Percentiles rank a stretch among this genome's conserved stretches.
Conservation (phyloP, 805 yeast genomes). For the Kluyveromyces starmeri region DNA sequence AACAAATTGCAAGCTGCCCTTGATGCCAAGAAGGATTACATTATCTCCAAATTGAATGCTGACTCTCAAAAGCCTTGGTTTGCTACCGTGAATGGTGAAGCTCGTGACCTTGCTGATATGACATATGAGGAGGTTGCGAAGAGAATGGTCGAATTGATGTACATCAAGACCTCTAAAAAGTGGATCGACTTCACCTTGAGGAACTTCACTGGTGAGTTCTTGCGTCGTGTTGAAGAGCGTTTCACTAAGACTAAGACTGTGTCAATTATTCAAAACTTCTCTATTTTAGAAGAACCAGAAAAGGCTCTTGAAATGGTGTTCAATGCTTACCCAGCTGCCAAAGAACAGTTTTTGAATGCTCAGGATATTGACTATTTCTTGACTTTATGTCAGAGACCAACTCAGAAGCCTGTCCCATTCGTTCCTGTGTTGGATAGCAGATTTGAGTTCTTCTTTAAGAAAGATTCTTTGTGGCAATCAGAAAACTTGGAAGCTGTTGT, state of each 20-base stretch:
- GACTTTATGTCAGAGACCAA: conserved; percentile 69
- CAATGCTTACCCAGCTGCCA: conserved; percentile 62
- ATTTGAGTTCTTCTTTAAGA: conserved; percentile 94
- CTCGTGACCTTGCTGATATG: conserved; percentile 90
- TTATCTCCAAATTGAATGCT: conserved; percentile 76
- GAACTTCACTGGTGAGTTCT: conserved; percentile 75
- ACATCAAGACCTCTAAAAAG: conserved; percentile 61
- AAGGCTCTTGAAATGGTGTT: conserved; percentile 51
- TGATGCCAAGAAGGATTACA: conserved; percentile 74
- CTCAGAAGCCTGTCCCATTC: conserved; percentile 96
- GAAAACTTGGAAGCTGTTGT: conserved; percentile 95
- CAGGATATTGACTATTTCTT: conserved; percentile 94
- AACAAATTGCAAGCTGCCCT: conserved; percentile 75
- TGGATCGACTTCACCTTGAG: conserved; percentile 88
- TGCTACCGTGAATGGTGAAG: conserved; percentile 61
- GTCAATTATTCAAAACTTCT: conserved; percentile 68
- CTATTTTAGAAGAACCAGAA: conserved; percentile 62
- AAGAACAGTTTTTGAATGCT: conserved; percentile 77
- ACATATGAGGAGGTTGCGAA: conserved; percentile 85
- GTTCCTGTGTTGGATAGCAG: conserved; percentile 91
- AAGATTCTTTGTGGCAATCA: conserved; percentile 98
- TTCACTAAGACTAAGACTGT: conserved; percentile 50
- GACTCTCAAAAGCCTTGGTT: conserved; percentile 99
- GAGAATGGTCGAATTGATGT: conserved; percentile 83
- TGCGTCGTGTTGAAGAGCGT: conserved; percentile 96